Evolutionary conservation across 345 rosid species (phyloP).

Genomic region (Kandelia obovata): DNA sequence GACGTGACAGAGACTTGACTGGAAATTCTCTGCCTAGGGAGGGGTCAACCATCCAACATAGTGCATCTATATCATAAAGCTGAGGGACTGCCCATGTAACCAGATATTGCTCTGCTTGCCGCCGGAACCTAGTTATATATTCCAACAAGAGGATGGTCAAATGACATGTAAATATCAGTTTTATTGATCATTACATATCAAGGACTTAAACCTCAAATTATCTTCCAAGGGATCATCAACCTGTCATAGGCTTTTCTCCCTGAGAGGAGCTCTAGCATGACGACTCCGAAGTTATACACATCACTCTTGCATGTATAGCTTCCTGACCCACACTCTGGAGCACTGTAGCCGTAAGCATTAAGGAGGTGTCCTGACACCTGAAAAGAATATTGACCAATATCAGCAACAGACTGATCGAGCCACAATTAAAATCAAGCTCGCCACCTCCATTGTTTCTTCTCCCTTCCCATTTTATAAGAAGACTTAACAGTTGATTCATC

Average conservation of each 20-base stretch:
- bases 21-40: constrained; percentile 60
- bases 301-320: constrained; percentile 82
- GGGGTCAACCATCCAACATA: constrained; percentile 86
- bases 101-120: constrained; percentile 72
- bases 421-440: not conserved
- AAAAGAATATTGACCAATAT: constrained; percentile 10
- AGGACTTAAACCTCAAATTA: not conserved
- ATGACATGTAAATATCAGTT: not conserved
- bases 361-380: constrained; percentile 48
- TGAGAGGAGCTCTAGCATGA: constrained; percentile 90
- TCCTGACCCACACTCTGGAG: constrained; percentile 79
- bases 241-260: constrained; percentile 81
- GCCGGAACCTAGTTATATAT: constrained; percentile 49
- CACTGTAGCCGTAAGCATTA: constrained; percentile 47
- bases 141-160: not conserved
- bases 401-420: constrained; percentile 4
- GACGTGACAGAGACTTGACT: constrained; percentile 81
- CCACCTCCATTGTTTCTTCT: no score
- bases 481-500: no score
- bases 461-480: no score
- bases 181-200: not conserved
- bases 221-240: constrained; percentile 29
- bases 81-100: constrained; percentile 84
- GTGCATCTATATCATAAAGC: constrained; percentile 86
- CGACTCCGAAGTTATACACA: constrained; percentile 88